Percentiles rank a stretch among this genome's conserved stretches.
phyloP scores from a whole-genome alignment of 2,329 filamentous ascomycete species.

The Thyridium curvatum region DNA sequence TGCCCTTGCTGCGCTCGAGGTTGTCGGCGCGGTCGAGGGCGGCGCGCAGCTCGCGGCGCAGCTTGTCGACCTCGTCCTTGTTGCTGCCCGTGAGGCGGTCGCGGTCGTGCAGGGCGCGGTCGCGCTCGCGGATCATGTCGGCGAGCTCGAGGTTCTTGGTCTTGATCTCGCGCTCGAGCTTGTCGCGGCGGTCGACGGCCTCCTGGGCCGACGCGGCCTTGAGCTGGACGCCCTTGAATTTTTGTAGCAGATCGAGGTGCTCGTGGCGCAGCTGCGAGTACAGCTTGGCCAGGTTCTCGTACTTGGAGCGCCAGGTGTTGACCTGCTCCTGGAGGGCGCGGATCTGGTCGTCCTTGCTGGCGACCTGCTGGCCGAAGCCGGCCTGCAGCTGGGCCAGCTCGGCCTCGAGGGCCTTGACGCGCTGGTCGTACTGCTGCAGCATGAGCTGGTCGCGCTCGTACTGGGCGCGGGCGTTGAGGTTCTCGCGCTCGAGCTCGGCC shows the following conservation, averaged over 20 bases:
- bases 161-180: slow-evolving; percentile 95
- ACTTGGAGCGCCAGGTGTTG: slow-evolving; percentile 96
- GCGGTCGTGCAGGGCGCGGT: slow-evolving; percentile 87
- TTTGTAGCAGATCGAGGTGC: slow-evolving; percentile 89
- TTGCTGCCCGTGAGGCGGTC: slow-evolving; percentile 81
- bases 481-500: slow-evolving; percentile 91
- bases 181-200: slow-evolving; percentile 89
- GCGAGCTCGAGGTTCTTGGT: slow-evolving; percentile 98
- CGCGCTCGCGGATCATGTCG: slow-evolving; percentile 96
- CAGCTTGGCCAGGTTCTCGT: slow-evolving; percentile 91
- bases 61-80: slow-evolving; percentile 89
- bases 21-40: slow-evolving; percentile 89
- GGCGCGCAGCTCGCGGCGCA: slow-evolving; percentile 88
- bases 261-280: slow-evolving; percentile 95
- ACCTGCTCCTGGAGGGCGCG: slow-evolving; percentile 90
- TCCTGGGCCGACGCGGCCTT: slow-evolving; percentile 97
- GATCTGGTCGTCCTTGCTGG: slow-evolving; percentile 92
- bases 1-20: slow-evolving; percentile 86
- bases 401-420: slow-evolving; percentile 86
- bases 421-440: slow-evolving; percentile 92
- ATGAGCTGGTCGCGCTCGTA: slow-evolving; percentile 97
- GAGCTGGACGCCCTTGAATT: slow-evolving; percentile 91
- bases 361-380: slow-evolving; percentile 78
- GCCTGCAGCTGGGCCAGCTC: slow-evolving; percentile 77
- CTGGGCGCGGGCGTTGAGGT: slow-evolving; percentile 86